These are phyloP conservation scores for Backusella morwellensis DNA, from an alignment of 192 early-diverging fungal genomes.

Conservation along the genomic window DNA sequence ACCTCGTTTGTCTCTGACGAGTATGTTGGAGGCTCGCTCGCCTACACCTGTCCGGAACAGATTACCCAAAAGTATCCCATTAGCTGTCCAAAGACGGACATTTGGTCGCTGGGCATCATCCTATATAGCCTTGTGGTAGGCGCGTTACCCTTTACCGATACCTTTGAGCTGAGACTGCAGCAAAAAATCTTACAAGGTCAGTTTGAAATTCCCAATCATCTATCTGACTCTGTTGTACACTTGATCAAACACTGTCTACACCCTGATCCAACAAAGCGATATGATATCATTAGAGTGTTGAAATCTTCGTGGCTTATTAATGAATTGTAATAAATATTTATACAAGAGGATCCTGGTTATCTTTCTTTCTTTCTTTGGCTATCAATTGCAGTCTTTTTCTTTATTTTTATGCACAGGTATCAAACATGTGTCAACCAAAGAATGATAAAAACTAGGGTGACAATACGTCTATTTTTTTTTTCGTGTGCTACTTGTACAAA, in stretches of 20 bases:
- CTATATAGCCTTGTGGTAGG: constrained; percentile 69
- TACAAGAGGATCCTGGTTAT: background rate
- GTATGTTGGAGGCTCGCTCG: constrained; percentile 60
- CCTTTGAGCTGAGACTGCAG: constrained; percentile 68
- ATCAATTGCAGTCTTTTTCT: background rate
- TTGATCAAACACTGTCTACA: constrained; percentile 46
- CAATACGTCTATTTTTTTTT: too few species aligned
- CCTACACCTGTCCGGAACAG: constrained; percentile 73
- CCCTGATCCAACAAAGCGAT: constrained; percentile 43
- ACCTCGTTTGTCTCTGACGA: background rate
- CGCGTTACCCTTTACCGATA: constrained; percentile 72
- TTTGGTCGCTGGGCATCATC: constrained; percentile 78
- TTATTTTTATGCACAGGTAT: background rate
- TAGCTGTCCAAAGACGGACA: constrained; percentile 56
- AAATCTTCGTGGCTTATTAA: constrained; percentile 19
- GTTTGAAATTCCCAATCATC: constrained; percentile 42
- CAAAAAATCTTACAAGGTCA: constrained; percentile 64
- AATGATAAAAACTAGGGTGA: background rate
- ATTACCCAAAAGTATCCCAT: constrained; percentile 39
- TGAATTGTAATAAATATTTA: constrained; percentile 3
- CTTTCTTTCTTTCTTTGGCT: background rate
- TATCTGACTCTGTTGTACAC: constrained; percentile 34
- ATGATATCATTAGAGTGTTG: constrained; percentile 40
- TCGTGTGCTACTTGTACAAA: too few species aligned
- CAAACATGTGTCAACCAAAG: background rate